These are phyloP conservation scores for Rhodamnia rubescens DNA, from an alignment of 345 rosid species.

Conservation along the genomic window DNA sequence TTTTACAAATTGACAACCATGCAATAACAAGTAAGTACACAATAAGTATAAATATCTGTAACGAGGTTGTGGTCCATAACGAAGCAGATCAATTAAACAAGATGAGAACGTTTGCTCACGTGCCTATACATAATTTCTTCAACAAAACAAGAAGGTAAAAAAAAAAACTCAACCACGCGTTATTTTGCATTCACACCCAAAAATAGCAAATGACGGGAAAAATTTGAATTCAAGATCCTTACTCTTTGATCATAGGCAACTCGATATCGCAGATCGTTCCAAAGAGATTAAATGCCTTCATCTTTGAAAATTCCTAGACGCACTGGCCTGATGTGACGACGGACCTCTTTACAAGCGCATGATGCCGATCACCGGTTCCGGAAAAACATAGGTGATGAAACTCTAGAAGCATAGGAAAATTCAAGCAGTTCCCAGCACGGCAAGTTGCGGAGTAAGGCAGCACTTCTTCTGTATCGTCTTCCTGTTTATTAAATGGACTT, in stretches of 20 bases:
- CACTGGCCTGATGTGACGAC: fast-evolving
- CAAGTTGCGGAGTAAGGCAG: not conserved
- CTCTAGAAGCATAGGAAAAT: not conserved
- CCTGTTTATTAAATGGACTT: no score
- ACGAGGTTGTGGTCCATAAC: not conserved
- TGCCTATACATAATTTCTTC: not conserved
- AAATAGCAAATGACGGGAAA: not conserved
- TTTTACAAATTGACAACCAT: not conserved
- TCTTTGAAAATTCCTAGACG: not conserved
- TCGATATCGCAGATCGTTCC: not conserved
- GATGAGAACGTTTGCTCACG: not conserved
- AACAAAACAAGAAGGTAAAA: not conserved
- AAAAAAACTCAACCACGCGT: not conserved
- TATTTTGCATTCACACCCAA: not conserved
- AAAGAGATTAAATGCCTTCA: not conserved
- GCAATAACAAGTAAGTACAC: not conserved
- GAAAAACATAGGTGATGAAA: not conserved
- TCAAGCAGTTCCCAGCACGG: not conserved
- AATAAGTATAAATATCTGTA: not conserved
- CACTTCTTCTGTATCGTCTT: not conserved
- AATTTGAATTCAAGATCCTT: not conserved
- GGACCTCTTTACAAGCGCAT: not conserved
- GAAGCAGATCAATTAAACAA: not conserved
- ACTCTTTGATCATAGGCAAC: not conserved
- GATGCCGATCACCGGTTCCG: fast-evolving